Conservation (phyloP, 768 basidiomycete genomes). For the Trametes villosa region DNA sequence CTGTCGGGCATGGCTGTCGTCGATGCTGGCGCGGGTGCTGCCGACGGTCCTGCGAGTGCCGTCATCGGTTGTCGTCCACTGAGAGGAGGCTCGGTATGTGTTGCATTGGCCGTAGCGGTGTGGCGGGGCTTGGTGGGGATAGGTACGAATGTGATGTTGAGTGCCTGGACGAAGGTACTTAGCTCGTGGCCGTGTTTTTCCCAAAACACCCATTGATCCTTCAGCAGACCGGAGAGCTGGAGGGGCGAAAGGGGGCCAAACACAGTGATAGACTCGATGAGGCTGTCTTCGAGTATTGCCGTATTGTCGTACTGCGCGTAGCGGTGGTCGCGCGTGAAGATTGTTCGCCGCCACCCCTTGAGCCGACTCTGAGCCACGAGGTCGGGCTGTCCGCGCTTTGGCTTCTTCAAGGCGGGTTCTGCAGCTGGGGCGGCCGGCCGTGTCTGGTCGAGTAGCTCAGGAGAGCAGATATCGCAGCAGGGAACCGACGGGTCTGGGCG, state of each 20-base stretch:
- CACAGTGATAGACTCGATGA: neutral
- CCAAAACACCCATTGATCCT: neutral
- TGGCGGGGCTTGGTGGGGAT: no score
- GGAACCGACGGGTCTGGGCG: neutral
- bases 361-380: neutral
- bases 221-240: neutral
- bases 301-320: neutral
- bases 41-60: no score
- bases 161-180: neutral
- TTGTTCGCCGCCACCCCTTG: neutral
- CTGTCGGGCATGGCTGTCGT: no score
- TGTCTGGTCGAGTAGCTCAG: neutral
- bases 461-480: neutral
- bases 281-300: neutral
- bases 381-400: neutral
- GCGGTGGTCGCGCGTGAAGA: neutral
- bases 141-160: no score
- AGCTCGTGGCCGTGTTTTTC: neutral
- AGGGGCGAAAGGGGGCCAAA: neutral
- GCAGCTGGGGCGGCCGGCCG: neutral
- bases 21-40: no score
- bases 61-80: no score
- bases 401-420: no score
- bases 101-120: no score
- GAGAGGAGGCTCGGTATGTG: no score